Evolutionary conservation across 2,329 filamentous ascomycete genomes (phyloP).

Genomic region (Diaporthe australafricana): DNA sequence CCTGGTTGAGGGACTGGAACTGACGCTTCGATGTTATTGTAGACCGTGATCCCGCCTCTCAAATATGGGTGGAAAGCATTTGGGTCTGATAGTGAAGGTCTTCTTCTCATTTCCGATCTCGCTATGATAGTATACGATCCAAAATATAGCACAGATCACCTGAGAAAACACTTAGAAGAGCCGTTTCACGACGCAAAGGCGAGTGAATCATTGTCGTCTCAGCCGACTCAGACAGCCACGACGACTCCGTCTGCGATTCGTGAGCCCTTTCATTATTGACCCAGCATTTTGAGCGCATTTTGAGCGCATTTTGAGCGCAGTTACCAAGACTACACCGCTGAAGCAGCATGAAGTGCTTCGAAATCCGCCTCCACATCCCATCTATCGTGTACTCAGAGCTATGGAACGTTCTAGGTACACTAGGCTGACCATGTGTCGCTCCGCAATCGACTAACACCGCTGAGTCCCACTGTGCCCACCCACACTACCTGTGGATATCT

Average conservation of each 20-base stretch:
- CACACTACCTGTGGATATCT: not conserved
- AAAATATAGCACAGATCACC: slow-evolving; percentile 3
- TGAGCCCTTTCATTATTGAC: not conserved
- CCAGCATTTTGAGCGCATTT: not conserved
- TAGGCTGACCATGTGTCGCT: not conserved
- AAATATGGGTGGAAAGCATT: not conserved
- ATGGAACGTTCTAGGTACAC: not conserved
- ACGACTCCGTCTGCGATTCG: slow-evolving; percentile 6
- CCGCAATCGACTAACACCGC: not conserved
- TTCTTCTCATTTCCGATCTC: not conserved
- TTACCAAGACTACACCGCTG: slow-evolving; percentile 11
- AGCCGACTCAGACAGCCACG: slow-evolving; percentile 12
- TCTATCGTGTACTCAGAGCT: not conserved
- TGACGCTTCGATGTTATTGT: not conserved
- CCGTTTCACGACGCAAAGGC: not conserved
- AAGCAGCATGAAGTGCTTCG: not conserved
- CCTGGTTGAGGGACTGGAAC: too few species aligned
- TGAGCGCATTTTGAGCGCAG: not conserved
- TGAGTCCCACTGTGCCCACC: not conserved
- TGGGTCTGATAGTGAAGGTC: not conserved
- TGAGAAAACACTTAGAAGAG: not conserved
- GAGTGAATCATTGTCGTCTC: slow-evolving; percentile 18
- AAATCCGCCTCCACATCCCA: not conserved
- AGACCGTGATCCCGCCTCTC: not conserved
- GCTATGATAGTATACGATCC: not conserved